Base-by-base conservation (phyloP, 495 filamentous ascomycete species). In the Penicillium ucsense region DNA sequence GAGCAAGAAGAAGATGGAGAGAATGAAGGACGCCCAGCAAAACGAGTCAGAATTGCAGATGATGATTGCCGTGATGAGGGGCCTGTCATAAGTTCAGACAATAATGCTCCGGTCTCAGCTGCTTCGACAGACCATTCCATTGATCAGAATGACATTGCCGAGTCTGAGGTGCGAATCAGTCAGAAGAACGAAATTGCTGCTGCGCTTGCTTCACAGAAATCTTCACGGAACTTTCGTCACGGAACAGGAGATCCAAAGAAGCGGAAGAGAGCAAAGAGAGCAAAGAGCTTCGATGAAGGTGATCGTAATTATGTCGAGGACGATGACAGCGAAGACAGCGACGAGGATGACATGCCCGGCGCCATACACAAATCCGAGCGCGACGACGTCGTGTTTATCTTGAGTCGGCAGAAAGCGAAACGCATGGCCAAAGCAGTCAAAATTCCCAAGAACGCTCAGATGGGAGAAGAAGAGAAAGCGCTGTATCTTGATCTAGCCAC, bases 401-500 rank as follows among this genome's bases (percentile, higher is more conserved):
- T 64, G 30, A 60, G 57, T 4, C 33, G 44, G 27, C 65, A 70
- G 41, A 60, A 54, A 35, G 61, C 57, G 29, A 59, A 46, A 31
- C 64, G 64, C 32, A 46, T 60, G 50, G 60, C 56, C 6, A 49
- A 56, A 5, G 57, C 60, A 1, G 46, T 60, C 29, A 50, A 60
- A 20, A 38, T 66, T 3, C 63, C 66, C 0, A 20, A 53, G 8
- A 50, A 54, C n/a, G 31, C 56, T 3, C 77, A 74, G 28, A 49
- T 61, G 69, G 70, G 64, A 10, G 52, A 66, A 8, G 72, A 76
- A 34, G 81, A 83, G 46, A 66, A 74, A 33, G 64, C 62, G 37
- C 65, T 86, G 8, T 80, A 75, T 57, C 63, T 74, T 35, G 72
- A 73, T 38, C 62, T 85, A 8, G 63, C 69, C 4, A 74, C 76